Conservation (phyloP, 2,329 filamentous ascomycete species). For the Xylaria sp. region DNA sequence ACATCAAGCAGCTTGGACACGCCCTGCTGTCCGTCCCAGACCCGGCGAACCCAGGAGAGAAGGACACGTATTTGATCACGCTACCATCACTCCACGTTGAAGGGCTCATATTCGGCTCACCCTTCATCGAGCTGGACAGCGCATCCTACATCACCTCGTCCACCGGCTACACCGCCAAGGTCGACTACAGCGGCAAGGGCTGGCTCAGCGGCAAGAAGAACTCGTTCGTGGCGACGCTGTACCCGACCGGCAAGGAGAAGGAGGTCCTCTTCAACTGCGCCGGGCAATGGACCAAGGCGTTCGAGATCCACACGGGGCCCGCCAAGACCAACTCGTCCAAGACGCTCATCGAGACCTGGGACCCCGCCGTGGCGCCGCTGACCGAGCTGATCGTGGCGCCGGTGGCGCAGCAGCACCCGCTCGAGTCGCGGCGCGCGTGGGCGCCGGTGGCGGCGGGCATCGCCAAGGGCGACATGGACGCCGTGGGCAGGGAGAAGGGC, state of each 20-base stretch:
- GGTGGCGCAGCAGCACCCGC: slow-evolving; percentile 72
- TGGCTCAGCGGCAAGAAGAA: slow-evolving; percentile 50
- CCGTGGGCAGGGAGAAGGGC: slow-evolving; percentile 70
- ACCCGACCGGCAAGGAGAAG: slow-evolving; percentile 42
- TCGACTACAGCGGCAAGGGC: slow-evolving; percentile 51
- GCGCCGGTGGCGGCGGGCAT: slow-evolving; percentile 74
- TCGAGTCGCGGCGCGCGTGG: slow-evolving; percentile 83
- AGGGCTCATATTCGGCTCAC: slow-evolving; percentile 49
- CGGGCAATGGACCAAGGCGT: slow-evolving; percentile 49
- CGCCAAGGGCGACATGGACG: slow-evolving; percentile 72
- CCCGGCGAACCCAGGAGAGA: slow-evolving; percentile 37
- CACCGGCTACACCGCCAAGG: slow-evolving; percentile 49
- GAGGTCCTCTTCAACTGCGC: slow-evolving; percentile 42
- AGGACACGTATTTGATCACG: slow-evolving; percentile 53
- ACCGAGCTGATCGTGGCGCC: slow-evolving; percentile 45
- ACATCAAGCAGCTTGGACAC: slow-evolving; percentile 55
- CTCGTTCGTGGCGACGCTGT: slow-evolving; percentile 48
- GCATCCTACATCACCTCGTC: slow-evolving; percentile 50
- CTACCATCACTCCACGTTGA: slow-evolving; percentile 52
- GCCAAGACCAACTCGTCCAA: slow-evolving; percentile 36
- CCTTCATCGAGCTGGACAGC: slow-evolving; percentile 53
- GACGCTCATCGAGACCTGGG: slow-evolving; percentile 42
- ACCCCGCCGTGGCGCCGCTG: slow-evolving; percentile 37
- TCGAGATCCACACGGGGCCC: slow-evolving; percentile 36
- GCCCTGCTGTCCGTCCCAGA: slow-evolving; percentile 52